Conservation (phyloP, 2,329 filamentous ascomycete genomes). For the Apiospora koreana region DNA sequence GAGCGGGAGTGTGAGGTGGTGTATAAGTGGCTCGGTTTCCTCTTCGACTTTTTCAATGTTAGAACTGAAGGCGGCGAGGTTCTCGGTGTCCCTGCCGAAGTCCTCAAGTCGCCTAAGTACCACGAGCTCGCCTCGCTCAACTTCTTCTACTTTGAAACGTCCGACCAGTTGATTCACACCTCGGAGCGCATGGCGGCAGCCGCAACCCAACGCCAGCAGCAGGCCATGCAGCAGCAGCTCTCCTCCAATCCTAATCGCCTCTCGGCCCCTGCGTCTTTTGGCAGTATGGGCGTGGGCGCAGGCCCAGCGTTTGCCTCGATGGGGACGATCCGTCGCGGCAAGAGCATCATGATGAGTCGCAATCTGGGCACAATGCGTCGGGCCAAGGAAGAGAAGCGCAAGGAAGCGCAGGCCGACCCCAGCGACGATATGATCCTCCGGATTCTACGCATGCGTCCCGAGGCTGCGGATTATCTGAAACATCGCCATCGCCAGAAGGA, state of each 20-base stretch:
- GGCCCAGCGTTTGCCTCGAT: slow-evolving; percentile 63
- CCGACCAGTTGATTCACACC: slow-evolving; percentile 88
- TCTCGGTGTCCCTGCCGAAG: slow-evolving; percentile 84
- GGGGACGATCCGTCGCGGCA: slow-evolving; percentile 65
- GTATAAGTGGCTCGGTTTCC: slow-evolving; percentile 87
- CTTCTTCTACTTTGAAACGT: slow-evolving; percentile 97
- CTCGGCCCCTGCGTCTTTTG: slow-evolving; percentile 59
- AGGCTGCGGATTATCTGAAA: slow-evolving; percentile 83
- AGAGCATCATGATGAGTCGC: slow-evolving; percentile 89
- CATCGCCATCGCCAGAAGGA: slow-evolving; percentile 94
- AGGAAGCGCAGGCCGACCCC: slow-evolving; percentile 93
- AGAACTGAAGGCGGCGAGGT: slow-evolving; percentile 82
- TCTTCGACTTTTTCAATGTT: slow-evolving; percentile 95
- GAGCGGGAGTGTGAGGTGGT: slow-evolving; percentile 92
- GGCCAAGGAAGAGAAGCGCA: slow-evolving; percentile 92
- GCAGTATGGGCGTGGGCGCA: slow-evolving; percentile 47
- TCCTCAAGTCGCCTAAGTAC: slow-evolving; percentile 96
- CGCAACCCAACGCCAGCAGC: slow-evolving; percentile 73
- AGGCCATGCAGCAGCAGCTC: slow-evolving; percentile 58
- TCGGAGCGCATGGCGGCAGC: slow-evolving; percentile 94
- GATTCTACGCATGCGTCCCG: slow-evolving; percentile 91
- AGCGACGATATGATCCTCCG: slow-evolving; percentile 98
- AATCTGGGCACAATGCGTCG: slow-evolving; percentile 96
- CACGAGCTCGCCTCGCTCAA: slow-evolving; percentile 94
- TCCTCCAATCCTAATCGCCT: slow-evolving; percentile 59